Evolutionary conservation across 345 rosid species (phyloP).

Genomic region (Fremontodendron californicum): DNA sequence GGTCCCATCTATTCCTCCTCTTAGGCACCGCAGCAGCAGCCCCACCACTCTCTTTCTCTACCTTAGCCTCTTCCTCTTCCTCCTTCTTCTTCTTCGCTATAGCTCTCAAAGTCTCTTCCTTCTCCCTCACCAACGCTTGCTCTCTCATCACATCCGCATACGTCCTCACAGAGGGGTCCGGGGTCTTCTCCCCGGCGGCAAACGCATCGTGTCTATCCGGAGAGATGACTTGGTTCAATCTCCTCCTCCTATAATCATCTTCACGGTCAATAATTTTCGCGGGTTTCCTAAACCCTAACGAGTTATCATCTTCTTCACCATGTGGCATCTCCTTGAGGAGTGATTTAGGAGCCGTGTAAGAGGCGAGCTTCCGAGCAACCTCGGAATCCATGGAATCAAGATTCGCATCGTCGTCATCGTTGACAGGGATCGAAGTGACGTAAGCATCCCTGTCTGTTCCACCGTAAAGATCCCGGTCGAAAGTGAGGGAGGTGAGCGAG

Average conservation of each 20-base stretch:
- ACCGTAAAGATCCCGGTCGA: slow-evolving; percentile 79
- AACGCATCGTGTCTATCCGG: slow-evolving; percentile 93
- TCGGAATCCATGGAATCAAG: slow-evolving; percentile 58
- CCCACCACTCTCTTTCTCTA: slow-evolving; percentile 33
- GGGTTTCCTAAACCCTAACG: slow-evolving; percentile 57
- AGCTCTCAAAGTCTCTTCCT: slow-evolving; percentile 51
- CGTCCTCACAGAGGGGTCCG: slow-evolving; percentile 69
- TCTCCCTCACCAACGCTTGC: slow-evolving; percentile 58
- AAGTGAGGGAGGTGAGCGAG: slow-evolving; percentile 62
- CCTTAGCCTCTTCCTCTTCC: slow-evolving; percentile 69
- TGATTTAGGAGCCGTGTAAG: slow-evolving; percentile 89
- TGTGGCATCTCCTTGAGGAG: slow-evolving; percentile 75
- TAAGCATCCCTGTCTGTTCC: slow-evolving; percentile 63
- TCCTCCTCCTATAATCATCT: slow-evolving; percentile 83
- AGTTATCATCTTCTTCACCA: slow-evolving; percentile 40
- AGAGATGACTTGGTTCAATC: slow-evolving; percentile 77
- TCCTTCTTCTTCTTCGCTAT: slow-evolving; percentile 72
- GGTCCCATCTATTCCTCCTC: slow-evolving; percentile 98
- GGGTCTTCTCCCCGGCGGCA: slow-evolving; percentile 90
- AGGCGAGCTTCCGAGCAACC: slow-evolving; percentile 71
- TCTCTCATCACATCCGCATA: slow-evolving; percentile 87
- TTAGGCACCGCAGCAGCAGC: slow-evolving; percentile 40
- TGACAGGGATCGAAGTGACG: slow-evolving; percentile 68
- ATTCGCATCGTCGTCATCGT: slow-evolving; percentile 73
- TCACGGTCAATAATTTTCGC: slow-evolving; percentile 82